Base-by-base conservation (phyloP, 768 basidiomycete genomes). In the Hysterangium stoloniferum region DNA sequence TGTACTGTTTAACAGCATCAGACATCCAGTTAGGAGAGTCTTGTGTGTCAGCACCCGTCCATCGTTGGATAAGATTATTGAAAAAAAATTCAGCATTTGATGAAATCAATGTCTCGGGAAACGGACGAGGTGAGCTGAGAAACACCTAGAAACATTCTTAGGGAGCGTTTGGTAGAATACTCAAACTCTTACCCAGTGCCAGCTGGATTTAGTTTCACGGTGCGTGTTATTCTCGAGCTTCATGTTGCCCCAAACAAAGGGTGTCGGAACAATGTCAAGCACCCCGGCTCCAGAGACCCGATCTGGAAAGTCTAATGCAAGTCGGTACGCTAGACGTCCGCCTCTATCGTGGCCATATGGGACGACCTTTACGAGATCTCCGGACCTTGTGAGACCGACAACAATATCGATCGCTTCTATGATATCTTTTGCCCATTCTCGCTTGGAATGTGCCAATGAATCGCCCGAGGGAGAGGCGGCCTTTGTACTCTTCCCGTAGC, bases 331-430 rank as follows among this genome's bases (percentile, higher is more conserved):
- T 28, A 58, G 24, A 27, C 55, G 55, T 20, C 43, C 57, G 9
- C 57, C 57, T 43, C 57, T 56, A 33, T 58, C 57, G 37, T 58
- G 57, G 8, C 57, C 57, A 33, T 51, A 56, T 2, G 53, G 40
- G 35, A 58, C 56, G 20, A 58, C 13, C 40, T 56, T 53, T 15
- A 34, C 29, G 22, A 25, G 37, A 19, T 17, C 32, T 22, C 42
- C 34, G 51, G 40, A 25, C 20, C 25, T 42, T 31, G 25, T 42
- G 37, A 37, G 29, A 19, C 17, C 35, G 33, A 37, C 38, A 28
- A 56, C 43, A 4, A 28, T 15, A 37, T 58, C 48, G 15, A 53
- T 25, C 22, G 54, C 53, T 19, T 56, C 46, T 20, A 54, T 25
- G 15, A 58, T 25, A 52, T 58, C 57, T 40, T 56, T 50, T 24